Base-by-base conservation (phyloP, 495 filamentous ascomycete genomes). In the Penicillium pancosmium region DNA sequence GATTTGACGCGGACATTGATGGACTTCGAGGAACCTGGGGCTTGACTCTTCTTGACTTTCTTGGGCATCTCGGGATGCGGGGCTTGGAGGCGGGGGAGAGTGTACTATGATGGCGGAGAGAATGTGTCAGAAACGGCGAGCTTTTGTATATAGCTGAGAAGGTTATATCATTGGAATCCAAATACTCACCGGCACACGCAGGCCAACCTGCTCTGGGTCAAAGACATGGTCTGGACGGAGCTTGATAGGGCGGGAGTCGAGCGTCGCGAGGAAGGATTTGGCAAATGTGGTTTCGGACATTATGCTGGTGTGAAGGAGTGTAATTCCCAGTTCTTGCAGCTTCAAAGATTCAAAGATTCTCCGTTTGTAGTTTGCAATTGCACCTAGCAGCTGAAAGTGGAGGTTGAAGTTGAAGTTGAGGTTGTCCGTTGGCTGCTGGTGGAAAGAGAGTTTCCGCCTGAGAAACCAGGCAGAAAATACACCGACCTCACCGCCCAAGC, bases 221-320 rank as follows among this genome's bases (percentile, higher is more conserved):
- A 90, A 87, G 76, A 93, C 85, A 85, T 97, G 87, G 74, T 97
- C 92, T 59, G 88, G 75, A 11, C 85, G 82, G 50, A 97, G 82
- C 74, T 92, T 93, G 65, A 86, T 71, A 9, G 90, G 88, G 56
- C 86, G 84, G 35, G 84, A 80, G 77, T 93, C 91, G 50, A 97
- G 84, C 18, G 83, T 79, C 18, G 88, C 78, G 62, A 98, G 87
- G 77, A 93, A 96, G 49, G 84, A 78, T 72, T 90, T 92, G 58
- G 91, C 84, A 72, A 96, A 98, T 52, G 83, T 71, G 48, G 93
- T 65, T 81, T 97, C 93, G n/a, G 91, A 83, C 91, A 95, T 95
- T 41, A 47, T 83, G 66, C 27, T 8, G 5, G 27, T 31, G 6
- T 31, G 27, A 31, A 9, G 27, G 27, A 1, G 27, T 1, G 27